Evolutionary conservation across 192 early-diverging fungal species (phyloP).

Genomic region (Obelidium mucronatum): DNA sequence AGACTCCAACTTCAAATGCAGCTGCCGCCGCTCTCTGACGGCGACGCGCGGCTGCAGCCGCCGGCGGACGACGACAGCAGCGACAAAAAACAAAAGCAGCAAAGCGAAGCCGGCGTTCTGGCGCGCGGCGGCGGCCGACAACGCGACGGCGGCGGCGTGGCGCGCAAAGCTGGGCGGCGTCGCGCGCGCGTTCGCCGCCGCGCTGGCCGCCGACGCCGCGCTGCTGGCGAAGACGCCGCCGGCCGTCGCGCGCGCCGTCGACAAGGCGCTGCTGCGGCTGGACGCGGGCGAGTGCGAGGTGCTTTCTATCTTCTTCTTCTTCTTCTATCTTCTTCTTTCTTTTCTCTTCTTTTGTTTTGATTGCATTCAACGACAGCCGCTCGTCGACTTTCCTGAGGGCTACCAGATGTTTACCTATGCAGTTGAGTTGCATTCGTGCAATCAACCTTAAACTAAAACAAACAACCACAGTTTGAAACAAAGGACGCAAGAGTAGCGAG

Average conservation of each 20-base stretch:
- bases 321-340: too few relatives aligned
- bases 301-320: too few relatives aligned
- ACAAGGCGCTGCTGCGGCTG: too few relatives aligned
- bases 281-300: too few relatives aligned
- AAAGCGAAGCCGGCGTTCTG: too few relatives aligned
- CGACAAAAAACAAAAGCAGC: too few relatives aligned
- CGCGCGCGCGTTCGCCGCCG: not conserved
- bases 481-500: constrained; percentile 3
- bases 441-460: not conserved
- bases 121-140: constrained; percentile 11
- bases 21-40: too few relatives aligned
- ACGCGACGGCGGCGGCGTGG: not conserved
- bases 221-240: constrained; percentile 19
- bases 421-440: not conserved
- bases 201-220: not conserved
- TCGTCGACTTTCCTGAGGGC: not conserved
- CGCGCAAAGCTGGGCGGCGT: not conserved
- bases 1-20: too few relatives aligned
- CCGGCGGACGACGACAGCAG: not conserved
- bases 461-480: constrained; percentile 18
- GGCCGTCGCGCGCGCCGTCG: constrained; percentile 86
- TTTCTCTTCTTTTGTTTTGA: too few relatives aligned
- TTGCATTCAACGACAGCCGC: not conserved
- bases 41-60: too few relatives aligned
- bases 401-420: not conserved